Base-by-base conservation (phyloP, 345 rosid species). In the Murraya koenigii region DNA sequence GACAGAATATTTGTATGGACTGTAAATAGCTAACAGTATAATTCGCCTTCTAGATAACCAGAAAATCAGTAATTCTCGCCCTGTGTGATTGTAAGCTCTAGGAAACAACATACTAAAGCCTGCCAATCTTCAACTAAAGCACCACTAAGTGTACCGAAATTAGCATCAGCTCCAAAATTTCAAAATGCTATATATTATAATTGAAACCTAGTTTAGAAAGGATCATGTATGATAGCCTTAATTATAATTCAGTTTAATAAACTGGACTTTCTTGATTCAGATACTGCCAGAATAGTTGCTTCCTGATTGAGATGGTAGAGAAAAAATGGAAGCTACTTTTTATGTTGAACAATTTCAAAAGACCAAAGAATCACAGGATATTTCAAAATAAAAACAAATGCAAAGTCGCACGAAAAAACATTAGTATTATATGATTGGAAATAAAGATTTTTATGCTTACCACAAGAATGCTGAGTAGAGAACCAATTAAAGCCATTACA, bases 401-500 rank as follows among this genome's bases (percentile, higher is more conserved):
- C 7, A 23, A 36, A 41, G 28, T 66, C n/a, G 11, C 19, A 66
- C 2, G 41, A 22, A 7, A 66, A 9, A 66, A 38, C 8, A 38
- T 66, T 23, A n/a, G 8, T n/a, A 10, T n/a, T 25, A 19, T 7
- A 56, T 36, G 19, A 23, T 13, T 71, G n/a, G 39, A 61, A 74
- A 33, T 30, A 10, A 20, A 74, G 59, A 80, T 72, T 22, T 58
- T 71, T 41, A 72, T 33, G 78, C 94, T 77, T 86, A 92, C 98
- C 97, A 93, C 91, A 13, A 92, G 90, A 74, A 90, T 54, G 80
- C 96, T 85, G 77, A 95, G 91, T 75, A 90, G 80, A 66, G 98
- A 93, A 81, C 98, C 98, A n/a, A 93, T 90, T 67, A 95, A 85
- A 78, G 98, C 91, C 98, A 95, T 93, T 79, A 92, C 77, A 68